Evolutionary conservation across 2,329 filamentous ascomycete species (phyloP).

Genomic region (Botryosphaeria dothidea): DNA sequence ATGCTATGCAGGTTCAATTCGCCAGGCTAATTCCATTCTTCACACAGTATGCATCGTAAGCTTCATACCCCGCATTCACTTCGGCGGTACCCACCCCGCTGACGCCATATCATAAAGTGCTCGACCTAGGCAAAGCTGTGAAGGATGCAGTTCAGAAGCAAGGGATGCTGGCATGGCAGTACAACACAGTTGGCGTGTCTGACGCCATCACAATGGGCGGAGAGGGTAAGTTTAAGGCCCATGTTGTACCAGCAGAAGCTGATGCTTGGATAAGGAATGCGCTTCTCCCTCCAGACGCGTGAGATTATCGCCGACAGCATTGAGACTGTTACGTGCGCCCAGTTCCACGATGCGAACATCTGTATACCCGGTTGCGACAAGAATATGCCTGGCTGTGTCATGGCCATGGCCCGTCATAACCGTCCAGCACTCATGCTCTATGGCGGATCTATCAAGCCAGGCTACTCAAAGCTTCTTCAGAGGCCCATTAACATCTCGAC

Average conservation of each 20-base stretch:
- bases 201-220: conserved; percentile 96
- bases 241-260: conserved; percentile 4
- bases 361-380: conserved; percentile 94
- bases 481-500: conserved; percentile 84
- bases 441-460: conserved; percentile 85
- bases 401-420: conserved; percentile 89
- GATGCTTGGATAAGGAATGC: conserved; percentile 66
- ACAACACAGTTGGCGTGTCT: conserved; percentile 86
- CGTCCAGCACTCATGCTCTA: conserved; percentile 94
- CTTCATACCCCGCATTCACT: conserved; percentile 7
- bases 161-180: conserved; percentile 92
- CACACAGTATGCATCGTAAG: conserved; percentile 51
- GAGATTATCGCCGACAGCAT: conserved; percentile 95
- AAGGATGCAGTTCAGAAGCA: conserved; percentile 79
- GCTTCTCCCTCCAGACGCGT: conserved; percentile 85
- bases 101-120: conserved; percentile 53
- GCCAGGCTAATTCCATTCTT: neutral
- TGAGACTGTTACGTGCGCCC: conserved; percentile 88
- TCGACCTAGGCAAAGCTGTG: conserved; percentile 84
- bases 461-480: conserved; percentile 74
- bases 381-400: conserved; percentile 93
- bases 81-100: neutral
- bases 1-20: neutral
- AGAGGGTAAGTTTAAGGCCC: conserved; percentile 59
- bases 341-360: conserved; percentile 91